Evolutionary conservation across 2,329 filamentous ascomycete genomes (phyloP).

Genomic region (Trichoderma lentiforme): DNA sequence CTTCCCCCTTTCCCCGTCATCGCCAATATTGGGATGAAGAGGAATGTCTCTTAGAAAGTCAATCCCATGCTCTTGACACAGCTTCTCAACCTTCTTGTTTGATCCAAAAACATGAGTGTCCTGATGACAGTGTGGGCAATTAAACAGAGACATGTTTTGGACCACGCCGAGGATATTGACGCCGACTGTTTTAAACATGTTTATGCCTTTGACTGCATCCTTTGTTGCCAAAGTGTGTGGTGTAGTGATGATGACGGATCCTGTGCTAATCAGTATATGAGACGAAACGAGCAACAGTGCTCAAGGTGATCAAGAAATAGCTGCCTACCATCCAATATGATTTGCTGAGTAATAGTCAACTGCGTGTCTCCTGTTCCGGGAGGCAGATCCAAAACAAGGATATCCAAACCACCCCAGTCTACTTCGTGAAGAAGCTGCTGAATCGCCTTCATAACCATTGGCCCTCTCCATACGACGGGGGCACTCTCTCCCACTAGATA

Average conservation of each 20-base stretch:
- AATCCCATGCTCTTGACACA: constrained; percentile 70
- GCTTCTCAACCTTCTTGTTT: constrained; percentile 58
- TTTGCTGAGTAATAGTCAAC: constrained; percentile 92
- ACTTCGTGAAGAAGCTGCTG: constrained; percentile 95
- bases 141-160: constrained; percentile 86
- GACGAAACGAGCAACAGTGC: constrained; percentile 4
- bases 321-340: constrained; percentile 72
- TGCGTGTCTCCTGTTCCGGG: constrained; percentile 96
- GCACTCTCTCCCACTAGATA: constrained; percentile 78
- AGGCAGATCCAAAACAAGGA: constrained; percentile 86
- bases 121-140: constrained; percentile 73
- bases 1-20: constrained; percentile 80
- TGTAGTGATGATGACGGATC: constrained; percentile 83
- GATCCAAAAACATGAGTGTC: constrained; percentile 73
- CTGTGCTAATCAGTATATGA: constrained; percentile 35
- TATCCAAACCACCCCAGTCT: constrained; percentile 84
- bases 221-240: constrained; percentile 90
- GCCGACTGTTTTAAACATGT: constrained; percentile 85
- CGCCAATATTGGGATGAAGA: constrained; percentile 79
- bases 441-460: constrained; percentile 97
- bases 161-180: constrained; percentile 83
- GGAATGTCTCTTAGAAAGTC: constrained; percentile 87
- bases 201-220: constrained; percentile 86
- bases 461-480: constrained; percentile 88
- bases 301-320: neutral